A percentile compares a stretch with the other conserved stretches of the same genome.
phyloP scores from a whole-genome alignment of 169 alveolate species.

The Plasmodium gonderi region DNA sequence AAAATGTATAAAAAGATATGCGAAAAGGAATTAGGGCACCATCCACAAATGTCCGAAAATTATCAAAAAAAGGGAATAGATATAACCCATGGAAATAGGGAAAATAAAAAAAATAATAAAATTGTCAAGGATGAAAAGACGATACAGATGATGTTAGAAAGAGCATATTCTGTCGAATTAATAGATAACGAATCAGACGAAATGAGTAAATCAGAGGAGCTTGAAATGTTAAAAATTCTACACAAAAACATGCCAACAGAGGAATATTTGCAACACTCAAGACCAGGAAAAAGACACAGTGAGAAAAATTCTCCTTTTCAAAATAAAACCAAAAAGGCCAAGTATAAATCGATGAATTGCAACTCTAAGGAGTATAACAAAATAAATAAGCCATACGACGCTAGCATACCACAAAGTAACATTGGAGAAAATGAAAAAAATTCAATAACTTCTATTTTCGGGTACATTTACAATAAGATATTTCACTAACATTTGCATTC shows the following conservation, averaged over 20 bases:
- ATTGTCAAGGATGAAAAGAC: conserved; percentile 32
- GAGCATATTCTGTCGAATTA: background rate
- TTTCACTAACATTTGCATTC: too few species aligned
- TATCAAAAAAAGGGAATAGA: conserved; percentile 1
- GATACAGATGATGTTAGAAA: conserved; percentile 4
- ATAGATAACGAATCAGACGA: conserved; percentile 1
- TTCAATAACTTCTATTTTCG: conserved; percentile 32
- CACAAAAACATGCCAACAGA: background rate
- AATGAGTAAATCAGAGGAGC: background rate
- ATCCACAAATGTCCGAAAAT: background rate
- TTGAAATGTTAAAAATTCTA: background rate
- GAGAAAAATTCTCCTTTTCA: background rate
- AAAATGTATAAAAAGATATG: background rate
- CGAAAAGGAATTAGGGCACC: background rate
- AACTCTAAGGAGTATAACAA: conserved; percentile 9
- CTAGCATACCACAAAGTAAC: background rate
- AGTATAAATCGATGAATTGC: background rate
- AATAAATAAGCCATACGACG: conserved; percentile 12
- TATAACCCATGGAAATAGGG: background rate
- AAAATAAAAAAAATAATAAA: background rate
- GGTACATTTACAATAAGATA: conserved; percentile 46
- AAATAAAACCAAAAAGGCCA: conserved; percentile 1
- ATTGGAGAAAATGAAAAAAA: background rate
- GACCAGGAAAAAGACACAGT: conserved; percentile 7
- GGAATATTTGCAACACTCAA: background rate